Conservation (phyloP, 2,329 filamentous ascomycete genomes). For the Cercospora sojina region DNA sequence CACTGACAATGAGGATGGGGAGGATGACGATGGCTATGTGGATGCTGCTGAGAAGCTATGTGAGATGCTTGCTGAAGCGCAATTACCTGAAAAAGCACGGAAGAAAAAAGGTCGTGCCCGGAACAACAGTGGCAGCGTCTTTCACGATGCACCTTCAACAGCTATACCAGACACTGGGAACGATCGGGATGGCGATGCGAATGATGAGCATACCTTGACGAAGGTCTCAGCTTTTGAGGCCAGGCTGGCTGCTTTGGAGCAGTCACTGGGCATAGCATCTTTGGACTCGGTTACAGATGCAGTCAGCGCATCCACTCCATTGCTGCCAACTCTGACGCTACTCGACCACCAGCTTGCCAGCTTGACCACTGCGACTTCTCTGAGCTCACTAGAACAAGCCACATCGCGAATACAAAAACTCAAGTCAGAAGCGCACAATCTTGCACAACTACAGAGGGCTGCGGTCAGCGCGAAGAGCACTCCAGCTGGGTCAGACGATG, state of each 20-base stretch:
- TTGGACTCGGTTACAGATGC: slow-evolving; percentile 60
- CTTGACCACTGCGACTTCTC: slow-evolving; percentile 66
- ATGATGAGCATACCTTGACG: slow-evolving; percentile 61
- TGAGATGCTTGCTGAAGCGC: slow-evolving; percentile 9
- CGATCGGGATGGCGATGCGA: neutral
- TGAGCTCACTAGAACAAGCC: slow-evolving; percentile 66
- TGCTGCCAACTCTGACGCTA: slow-evolving; percentile 77
- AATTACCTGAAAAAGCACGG: slow-evolving; percentile 7
- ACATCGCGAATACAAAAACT: slow-evolving; percentile 32
- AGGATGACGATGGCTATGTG: slow-evolving; percentile 40
- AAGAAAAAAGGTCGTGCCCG: slow-evolving; percentile 3
- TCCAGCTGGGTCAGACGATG: slow-evolving; percentile 17
- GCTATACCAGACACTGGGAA: slow-evolving; percentile 5
- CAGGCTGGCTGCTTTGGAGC: slow-evolving; percentile 75
- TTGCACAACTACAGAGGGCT: slow-evolving; percentile 55
- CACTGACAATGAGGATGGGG: slow-evolving; percentile 52
- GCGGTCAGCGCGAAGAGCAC: slow-evolving; percentile 4
- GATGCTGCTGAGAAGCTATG: slow-evolving; percentile 12
- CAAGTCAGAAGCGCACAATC: slow-evolving; percentile 65
- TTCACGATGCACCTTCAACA: slow-evolving; percentile 25
- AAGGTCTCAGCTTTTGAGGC: slow-evolving; percentile 86
- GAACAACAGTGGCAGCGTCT: slow-evolving; percentile 15
- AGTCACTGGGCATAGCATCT: slow-evolving; percentile 73
- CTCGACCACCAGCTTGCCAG: slow-evolving; percentile 79
- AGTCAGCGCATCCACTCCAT: slow-evolving; percentile 56